A percentile compares a stretch with the other conserved stretches of the same genome.
These are phyloP conservation scores for Boehmeria nivea DNA, from an alignment of 306 rosid species.

Conservation along the genomic window DNA sequence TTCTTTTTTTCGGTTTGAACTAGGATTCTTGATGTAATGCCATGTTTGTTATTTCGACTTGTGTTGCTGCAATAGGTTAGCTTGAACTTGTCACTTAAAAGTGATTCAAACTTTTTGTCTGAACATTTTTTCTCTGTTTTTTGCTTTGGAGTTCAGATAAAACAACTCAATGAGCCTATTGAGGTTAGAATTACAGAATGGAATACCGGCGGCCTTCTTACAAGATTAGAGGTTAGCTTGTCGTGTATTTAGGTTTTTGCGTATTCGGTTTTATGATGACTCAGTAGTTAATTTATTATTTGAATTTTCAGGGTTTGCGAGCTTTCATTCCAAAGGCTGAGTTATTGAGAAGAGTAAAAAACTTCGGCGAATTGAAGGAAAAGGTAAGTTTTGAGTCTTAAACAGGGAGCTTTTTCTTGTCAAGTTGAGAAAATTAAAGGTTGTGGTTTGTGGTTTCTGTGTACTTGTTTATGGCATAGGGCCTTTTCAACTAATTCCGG, in stretches of 20 bases:
- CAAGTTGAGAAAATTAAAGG: not conserved
- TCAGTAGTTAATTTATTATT: slow-evolving; percentile 12
- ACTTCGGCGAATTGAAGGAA: slow-evolving; percentile 76
- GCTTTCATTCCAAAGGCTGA: slow-evolving; percentile 89
- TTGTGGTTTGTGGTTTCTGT: no score
- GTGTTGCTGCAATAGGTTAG: not conserved
- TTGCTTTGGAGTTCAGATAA: slow-evolving; percentile 37
- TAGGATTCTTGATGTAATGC: not conserved
- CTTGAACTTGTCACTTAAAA: no score
- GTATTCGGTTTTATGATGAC: slow-evolving; percentile 9
- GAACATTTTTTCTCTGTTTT: no score
- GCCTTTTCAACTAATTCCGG: no score
- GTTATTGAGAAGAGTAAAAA: slow-evolving; percentile 63
- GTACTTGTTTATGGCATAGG: no score
- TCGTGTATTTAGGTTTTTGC: slow-evolving; percentile 5
- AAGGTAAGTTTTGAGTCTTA: slow-evolving; percentile 40
- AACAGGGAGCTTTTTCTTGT: not conserved
- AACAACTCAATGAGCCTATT: slow-evolving; percentile 70
- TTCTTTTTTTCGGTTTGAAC: not conserved
- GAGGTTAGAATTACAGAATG: slow-evolving; percentile 83
- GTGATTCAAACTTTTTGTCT: slow-evolving; percentile 11
- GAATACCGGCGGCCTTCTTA: slow-evolving; percentile 90
- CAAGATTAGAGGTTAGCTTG: slow-evolving; percentile 78
- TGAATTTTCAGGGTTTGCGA: slow-evolving; percentile 67
- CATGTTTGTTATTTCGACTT: not conserved